phyloP scores from a whole-genome alignment of 345 rosid genomes.

The Gossypioides kirkii region DNA sequence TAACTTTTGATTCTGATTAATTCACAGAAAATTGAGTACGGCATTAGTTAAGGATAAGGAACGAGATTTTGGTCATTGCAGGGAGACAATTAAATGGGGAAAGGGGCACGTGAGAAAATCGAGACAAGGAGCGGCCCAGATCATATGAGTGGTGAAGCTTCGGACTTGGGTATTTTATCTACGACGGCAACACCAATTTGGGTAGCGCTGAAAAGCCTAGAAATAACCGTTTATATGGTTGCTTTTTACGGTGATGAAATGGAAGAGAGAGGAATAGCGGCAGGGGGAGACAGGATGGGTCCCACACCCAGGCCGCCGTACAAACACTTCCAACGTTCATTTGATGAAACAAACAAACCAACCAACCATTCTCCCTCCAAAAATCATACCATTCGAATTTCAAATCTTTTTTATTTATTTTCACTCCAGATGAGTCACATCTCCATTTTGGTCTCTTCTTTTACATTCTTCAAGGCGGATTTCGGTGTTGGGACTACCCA shows the following conservation, averaged over 20 bases:
- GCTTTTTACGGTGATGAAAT: background rate
- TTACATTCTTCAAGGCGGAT: too few relatives aligned
- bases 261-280: background rate
- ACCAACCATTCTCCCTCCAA: constrained; percentile 16
- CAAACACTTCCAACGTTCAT: too few relatives aligned
- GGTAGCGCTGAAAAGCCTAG: background rate
- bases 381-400: constrained; percentile 14
- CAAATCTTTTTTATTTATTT: background rate
- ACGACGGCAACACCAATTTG: too few relatives aligned
- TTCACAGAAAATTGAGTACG: too few relatives aligned
- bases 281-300: too few relatives aligned
- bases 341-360: background rate
- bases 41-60: background rate
- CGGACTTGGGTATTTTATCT: too few relatives aligned
- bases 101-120: constrained; percentile 2
- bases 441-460: too few relatives aligned
- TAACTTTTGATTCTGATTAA: too few relatives aligned
- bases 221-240: background rate
- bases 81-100: background rate
- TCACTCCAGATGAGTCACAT: too few relatives aligned
- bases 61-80: background rate
- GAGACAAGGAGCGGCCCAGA: constrained; percentile 16
- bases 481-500: too few relatives aligned
- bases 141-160: background rate
- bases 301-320: too few relatives aligned